Conservation (phyloP, 2,329 filamentous ascomycete species). For the Fusarium mexicanum region DNA sequence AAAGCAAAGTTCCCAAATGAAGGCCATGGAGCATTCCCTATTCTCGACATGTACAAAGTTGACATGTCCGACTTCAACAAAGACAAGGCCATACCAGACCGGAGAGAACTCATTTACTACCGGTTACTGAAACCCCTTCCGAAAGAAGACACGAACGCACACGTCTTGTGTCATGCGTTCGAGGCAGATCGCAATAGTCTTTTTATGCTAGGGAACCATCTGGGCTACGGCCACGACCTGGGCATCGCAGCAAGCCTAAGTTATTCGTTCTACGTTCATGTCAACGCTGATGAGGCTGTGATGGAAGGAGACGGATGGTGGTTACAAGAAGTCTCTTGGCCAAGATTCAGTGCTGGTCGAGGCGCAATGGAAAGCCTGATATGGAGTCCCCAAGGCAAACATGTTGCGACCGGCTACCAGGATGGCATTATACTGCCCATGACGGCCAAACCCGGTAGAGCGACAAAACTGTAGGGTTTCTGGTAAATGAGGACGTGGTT, state of each 20-base stretch:
- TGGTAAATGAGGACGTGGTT: not conserved
- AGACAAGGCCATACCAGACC: slow-evolving; percentile 53
- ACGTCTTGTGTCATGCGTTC: slow-evolving; percentile 61
- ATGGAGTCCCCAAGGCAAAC: slow-evolving; percentile 63
- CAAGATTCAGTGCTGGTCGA: slow-evolving; percentile 57
- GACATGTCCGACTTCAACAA: slow-evolving; percentile 60
- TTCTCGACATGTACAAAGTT: slow-evolving; percentile 64
- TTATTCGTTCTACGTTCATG: slow-evolving; percentile 63
- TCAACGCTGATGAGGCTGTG: slow-evolving; percentile 58
- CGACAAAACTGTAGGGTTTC: slow-evolving; percentile 6
- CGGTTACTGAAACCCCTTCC: slow-evolving; percentile 57
- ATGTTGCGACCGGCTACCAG: slow-evolving; percentile 65
- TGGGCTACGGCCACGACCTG: slow-evolving; percentile 56
- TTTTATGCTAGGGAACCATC: slow-evolving; percentile 60
- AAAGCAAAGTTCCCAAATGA: slow-evolving; percentile 49
- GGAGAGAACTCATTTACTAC: slow-evolving; percentile 61
- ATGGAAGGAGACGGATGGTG: slow-evolving; percentile 62
- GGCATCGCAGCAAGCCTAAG: slow-evolving; percentile 58
- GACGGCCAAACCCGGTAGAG: not conserved
- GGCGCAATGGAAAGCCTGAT: slow-evolving; percentile 60
- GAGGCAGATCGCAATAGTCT: slow-evolving; percentile 64
- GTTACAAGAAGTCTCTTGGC: slow-evolving; percentile 63
- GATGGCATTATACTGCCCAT: slow-evolving; percentile 57
- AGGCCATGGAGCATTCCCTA: slow-evolving; percentile 57
- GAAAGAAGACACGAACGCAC: slow-evolving; percentile 52